phyloP scores from a whole-genome alignment of 169 alveolate species.

The Toxoplasma gondii region DNA sequence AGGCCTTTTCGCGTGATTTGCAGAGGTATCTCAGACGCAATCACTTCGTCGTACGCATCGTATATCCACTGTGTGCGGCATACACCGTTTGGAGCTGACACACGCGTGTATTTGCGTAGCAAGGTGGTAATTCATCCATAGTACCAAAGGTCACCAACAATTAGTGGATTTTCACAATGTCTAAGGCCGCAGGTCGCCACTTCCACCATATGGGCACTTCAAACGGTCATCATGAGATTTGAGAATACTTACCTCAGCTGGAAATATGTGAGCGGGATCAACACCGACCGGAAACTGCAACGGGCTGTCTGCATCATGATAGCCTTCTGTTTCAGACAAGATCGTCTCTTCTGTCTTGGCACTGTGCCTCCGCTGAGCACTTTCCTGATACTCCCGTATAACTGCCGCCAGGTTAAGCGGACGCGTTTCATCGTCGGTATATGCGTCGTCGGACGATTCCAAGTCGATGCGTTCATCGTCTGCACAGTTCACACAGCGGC shows the following conservation, averaged over 20 bases:
- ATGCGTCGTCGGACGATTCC: neutral
- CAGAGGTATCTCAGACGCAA: too few relatives aligned
- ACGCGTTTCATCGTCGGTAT: neutral
- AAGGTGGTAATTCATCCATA: too few relatives aligned
- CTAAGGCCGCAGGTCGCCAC: too few relatives aligned
- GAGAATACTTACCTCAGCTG: neutral
- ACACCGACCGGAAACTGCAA: neutral
- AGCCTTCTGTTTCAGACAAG: neutral
- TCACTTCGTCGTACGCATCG: too few relatives aligned
- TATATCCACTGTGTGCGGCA: too few relatives aligned
- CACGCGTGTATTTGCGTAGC: too few relatives aligned
- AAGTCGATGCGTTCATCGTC: neutral
- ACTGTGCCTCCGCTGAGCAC: neutral
- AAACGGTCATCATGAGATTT: too few relatives aligned
- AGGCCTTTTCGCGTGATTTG: too few relatives aligned
- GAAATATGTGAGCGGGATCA: neutral
- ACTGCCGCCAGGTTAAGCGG: neutral
- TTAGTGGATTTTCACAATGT: too few relatives aligned
- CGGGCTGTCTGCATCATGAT: neutral
- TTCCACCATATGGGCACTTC: too few relatives aligned
- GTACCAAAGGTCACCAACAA: too few relatives aligned
- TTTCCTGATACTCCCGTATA: neutral
- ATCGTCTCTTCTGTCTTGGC: neutral
- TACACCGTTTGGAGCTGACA: too few relatives aligned
- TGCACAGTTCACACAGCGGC: neutral